Evolutionary conservation across 169 alveolate genomes (phyloP), one percentile per base, ranked within the genome.

Genomic region (Eimeria falciformis): DNA sequence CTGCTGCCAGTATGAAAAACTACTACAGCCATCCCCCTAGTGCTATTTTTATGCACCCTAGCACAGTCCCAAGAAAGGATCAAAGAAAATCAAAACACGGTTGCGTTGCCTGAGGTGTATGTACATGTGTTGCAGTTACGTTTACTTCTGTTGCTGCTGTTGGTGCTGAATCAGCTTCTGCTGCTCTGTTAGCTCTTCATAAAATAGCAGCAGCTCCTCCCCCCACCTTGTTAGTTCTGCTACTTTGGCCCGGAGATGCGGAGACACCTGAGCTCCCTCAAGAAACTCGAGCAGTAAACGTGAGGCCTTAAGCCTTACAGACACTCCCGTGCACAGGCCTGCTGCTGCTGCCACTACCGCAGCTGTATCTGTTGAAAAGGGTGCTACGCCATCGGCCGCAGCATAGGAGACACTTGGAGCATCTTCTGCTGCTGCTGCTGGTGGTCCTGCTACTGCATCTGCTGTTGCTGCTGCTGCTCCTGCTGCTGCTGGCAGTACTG

Each of bases 131-230:
- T 66, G 46, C 78, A 27, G 78, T 46, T 68, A 50, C 85, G 14
- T 40, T 14, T 75, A 65, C 65, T n/a, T 11, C 14, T 50, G 62
- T 65, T 75, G 65, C 33, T 17, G 62, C 65, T 0, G 66, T 18
- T 40, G 29, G 66, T 75, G 66, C 25, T 75, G 66, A 21, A 21
- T 23, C 46, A n/a, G 85, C 66, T 75, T 58, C 46, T 75, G 7
- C 45, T 45, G 27, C 58, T 50, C 66, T 23, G 43, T 45, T n/a
- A 75, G 25, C 23, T 75, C 66, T n/a, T 25, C 46, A 21, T 4
- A 75, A 75, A 27, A 14, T 43, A 75, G 65, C 85, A 40, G 85
- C 85, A 75, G 85, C 25, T 75, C 66, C 58, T 75, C 56, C n/a
- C 37, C 43, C 85, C 85, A 75, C 27, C n/a, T 45, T 27, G 53